Base-by-base conservation (phyloP, 192 early-diverging fungal species). In the Fimicolochytrium jonesii region DNA sequence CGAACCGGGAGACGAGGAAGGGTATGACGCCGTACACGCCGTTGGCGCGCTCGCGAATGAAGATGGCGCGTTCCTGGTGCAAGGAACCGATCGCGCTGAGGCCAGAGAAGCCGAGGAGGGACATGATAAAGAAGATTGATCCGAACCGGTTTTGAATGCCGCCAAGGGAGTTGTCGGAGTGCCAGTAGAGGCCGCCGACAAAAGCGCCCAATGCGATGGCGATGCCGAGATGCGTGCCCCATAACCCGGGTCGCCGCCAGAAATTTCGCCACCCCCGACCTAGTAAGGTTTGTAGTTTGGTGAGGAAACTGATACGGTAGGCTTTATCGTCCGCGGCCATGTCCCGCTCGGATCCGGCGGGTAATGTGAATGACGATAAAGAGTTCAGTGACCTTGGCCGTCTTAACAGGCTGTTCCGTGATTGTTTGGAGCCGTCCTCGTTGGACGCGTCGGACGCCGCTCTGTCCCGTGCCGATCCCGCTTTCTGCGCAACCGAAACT, bases 111-210 rank as follows among this genome's bases (percentile, higher is more conserved):
- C 84, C 88, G 10, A 90, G 58, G 22, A 90, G 72, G 2, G 80
- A 76, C 52, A 85, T 74, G 67, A 88, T 66, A 56, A 90, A 88
- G 52, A 90, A 87, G 18, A 86, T 52, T 0, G 79, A 78, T 0
- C 88, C 88, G 2, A 88, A 73, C 20, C 86, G 75, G 57, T 90
- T 90, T 68, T 90, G 88, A 28, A 90, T 76, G n/a, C 88, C 88
- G 2, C 75, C 81, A 15, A 90, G 57, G 36, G 74, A 68, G 31
- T 61, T 55, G 46, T 83, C 70, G 7, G 78, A 69, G 23, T 80
- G 61, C 69, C 74, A 90, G 64, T 88, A 90, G 4, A 90, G 61
- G 10, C 77, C 74, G 35, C 88, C 88, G 9, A 90, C 67, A 53
- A 90, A 79, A 3, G 82, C 32, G 18, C 83, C 87, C 17, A 89